Evolutionary conservation across 140 eudicot genomes (phyloP), one percentile per base, ranked within the genome.

Genomic region (Cichorium intybus): DNA sequence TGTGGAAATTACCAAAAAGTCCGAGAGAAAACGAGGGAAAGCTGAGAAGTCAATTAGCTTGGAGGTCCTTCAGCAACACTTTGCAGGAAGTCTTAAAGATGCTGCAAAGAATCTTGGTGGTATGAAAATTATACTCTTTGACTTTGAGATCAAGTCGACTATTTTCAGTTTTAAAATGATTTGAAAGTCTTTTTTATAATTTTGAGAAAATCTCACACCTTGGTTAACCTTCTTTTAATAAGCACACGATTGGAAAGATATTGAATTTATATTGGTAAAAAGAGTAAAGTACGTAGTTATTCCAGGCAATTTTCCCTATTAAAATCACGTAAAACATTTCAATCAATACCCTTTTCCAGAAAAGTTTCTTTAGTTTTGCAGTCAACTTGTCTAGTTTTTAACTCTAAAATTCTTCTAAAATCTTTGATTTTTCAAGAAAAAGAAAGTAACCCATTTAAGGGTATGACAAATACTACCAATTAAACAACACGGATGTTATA

Each of bases 71-170:
- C 95, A 87, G 41, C 96, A 87, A 63, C 83, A 90, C 68, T 90
- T 90, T 74, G 82, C 95, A 23, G 95, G 95, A 53, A 90, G 95
- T 74, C 96, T 87, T 29, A 87, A 90, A 76, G 95, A 90, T 80
- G 96, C 97, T 45, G 96, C 96, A 33, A 82, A 90, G 77, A 84
- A 85, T 70, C 95, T 87, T 72, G 97, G 97, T 15, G 96, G 97
- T 90, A 84, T 27, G 81, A 28, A 11, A 11, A n/a, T 68, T 60
- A 39, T 61, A 49, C 69, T 65, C 27, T 37, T 60, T 55, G 46
- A n/a, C n/a, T n/a, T n/a, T n/a, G n/a, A n/a, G n/a, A n/a, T n/a
- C n/a, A n/a, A n/a, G n/a, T n/a, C n/a, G n/a, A n/a, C n/a, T n/a
- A n/a, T n/a, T n/a, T n/a, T n/a, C n/a, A n/a, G n/a, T n/a, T n/a